Conservation (phyloP, 1,139 yeast genomes). For the Taphrina pruni region DNA sequence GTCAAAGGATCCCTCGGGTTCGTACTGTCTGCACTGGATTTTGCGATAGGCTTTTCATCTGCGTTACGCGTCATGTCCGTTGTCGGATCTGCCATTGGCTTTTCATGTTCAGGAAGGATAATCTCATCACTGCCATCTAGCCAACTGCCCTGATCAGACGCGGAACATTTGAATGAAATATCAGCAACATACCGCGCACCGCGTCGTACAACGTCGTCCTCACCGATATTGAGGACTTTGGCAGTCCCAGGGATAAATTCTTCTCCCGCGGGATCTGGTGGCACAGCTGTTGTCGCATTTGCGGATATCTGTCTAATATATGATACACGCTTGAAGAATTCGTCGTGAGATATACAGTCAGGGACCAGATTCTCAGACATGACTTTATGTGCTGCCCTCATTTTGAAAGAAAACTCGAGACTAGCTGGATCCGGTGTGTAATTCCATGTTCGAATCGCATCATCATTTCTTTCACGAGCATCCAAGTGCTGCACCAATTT, state of each 20-base stretch:
- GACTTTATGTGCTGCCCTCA: neutral
- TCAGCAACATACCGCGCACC: neutral
- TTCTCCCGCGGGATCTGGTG: constrained; percentile 1
- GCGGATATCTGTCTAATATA: neutral
- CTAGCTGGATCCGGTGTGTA: neutral
- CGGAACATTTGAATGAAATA: too few relatives aligned
- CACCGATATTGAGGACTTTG: neutral
- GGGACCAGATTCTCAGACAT: neutral
- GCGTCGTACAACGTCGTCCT: neutral
- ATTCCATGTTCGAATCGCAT: neutral
- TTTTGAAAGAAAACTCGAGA: neutral
- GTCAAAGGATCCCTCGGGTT: too few relatives aligned
- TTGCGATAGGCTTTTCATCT: too few relatives aligned
- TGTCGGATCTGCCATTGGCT: too few relatives aligned
- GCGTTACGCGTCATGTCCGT: too few relatives aligned
- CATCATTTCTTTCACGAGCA: neutral
- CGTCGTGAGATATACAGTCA: neutral
- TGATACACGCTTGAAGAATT: neutral
- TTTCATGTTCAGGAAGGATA: too few relatives aligned
- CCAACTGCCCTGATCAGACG: constrained; percentile 2
- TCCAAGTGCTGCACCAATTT: neutral
- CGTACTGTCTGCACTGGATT: too few relatives aligned
- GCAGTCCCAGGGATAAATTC: constrained; percentile 12
- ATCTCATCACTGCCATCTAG: constrained; percentile 9
- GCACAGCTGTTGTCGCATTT: neutral